phyloP scores from a whole-genome alignment of 1,139 yeast genomes.

The Candida pseudoviswanathii region DNA sequence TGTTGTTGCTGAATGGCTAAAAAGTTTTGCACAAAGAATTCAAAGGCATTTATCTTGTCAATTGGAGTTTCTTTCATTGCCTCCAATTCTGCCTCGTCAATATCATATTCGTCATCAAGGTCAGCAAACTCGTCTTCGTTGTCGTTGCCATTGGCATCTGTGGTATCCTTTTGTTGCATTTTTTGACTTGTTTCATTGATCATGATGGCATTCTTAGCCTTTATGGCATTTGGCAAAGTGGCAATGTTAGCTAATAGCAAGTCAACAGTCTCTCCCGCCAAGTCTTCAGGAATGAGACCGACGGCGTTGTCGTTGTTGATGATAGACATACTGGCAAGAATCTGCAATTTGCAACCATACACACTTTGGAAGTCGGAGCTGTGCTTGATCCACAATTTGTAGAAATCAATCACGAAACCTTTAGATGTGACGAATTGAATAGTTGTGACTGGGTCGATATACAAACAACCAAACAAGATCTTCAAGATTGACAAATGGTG shows the following conservation, averaged over 20 bases:
- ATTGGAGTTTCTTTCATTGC: conserved; percentile 56
- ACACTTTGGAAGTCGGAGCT: conserved; percentile 54
- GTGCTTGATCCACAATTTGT: conserved; percentile 52
- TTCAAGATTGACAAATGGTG: conserved; percentile 48
- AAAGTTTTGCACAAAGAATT: conserved; percentile 39
- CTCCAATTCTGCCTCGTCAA: conserved; percentile 56
- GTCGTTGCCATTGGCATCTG: conserved; percentile 26
- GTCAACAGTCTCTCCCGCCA: conserved; percentile 42
- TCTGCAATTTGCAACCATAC: conserved; percentile 58
- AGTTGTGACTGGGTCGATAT: conserved; percentile 43
- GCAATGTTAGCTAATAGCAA: conserved; percentile 45
- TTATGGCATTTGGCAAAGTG: conserved; percentile 51
- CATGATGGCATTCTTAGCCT: conserved; percentile 45
- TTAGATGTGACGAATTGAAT: conserved; percentile 41
- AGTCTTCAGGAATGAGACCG: conserved; percentile 35
- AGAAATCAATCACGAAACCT: conserved; percentile 38
- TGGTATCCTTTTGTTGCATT: conserved; percentile 24
- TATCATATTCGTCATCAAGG: conserved; percentile 45
- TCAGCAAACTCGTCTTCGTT: conserved; percentile 34
- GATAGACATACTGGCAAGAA: conserved; percentile 42
- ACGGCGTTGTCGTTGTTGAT: conserved; percentile 32
- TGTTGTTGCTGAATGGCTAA: conserved; percentile 36
- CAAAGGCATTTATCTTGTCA: conserved; percentile 50
- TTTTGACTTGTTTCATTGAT: conserved; percentile 36
- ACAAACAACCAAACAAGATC: conserved; percentile 43